These are phyloP conservation scores for Fraxinus nigra DNA, from an alignment of 305 asterid species.

Conservation along the genomic window DNA sequence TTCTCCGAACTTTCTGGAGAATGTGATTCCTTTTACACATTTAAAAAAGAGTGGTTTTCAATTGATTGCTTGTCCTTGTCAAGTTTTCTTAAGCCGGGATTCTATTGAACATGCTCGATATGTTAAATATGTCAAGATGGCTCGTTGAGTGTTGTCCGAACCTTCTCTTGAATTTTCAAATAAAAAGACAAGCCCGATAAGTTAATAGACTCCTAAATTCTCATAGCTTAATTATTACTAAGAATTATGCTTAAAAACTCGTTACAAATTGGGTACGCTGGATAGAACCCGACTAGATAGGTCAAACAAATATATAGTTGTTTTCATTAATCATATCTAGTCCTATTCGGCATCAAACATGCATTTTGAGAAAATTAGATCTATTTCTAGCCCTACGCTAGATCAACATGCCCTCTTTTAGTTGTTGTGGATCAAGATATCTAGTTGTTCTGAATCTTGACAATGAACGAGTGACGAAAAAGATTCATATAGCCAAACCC, in stretches of 20 bases:
- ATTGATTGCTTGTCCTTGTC: constrained; percentile 18
- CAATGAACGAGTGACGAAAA: background rate
- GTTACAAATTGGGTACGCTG: background rate
- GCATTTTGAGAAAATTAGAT: background rate
- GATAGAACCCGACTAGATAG: background rate
- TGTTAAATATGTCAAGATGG: background rate
- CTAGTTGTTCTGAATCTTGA: background rate
- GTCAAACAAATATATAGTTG: background rate
- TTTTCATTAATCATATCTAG: background rate
- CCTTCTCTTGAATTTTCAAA: background rate
- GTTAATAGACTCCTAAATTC: background rate
- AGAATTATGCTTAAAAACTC: background rate
- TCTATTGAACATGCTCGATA: background rate
- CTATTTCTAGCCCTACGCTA: background rate
- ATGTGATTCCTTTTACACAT: constrained; percentile 20
- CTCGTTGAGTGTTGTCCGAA: background rate
- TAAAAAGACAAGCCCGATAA: background rate
- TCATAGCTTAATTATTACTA: background rate
- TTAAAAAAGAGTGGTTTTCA: background rate
- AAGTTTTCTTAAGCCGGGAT: background rate
- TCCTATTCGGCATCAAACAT: background rate
- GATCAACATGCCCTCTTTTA: background rate
- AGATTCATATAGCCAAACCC: background rate
- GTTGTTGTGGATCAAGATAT: background rate
- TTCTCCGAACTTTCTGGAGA: constrained; percentile 17